These are phyloP conservation scores for Tetracentron sinense DNA, from an alignment of 164 flowering plant species.

Conservation along the genomic window DNA sequence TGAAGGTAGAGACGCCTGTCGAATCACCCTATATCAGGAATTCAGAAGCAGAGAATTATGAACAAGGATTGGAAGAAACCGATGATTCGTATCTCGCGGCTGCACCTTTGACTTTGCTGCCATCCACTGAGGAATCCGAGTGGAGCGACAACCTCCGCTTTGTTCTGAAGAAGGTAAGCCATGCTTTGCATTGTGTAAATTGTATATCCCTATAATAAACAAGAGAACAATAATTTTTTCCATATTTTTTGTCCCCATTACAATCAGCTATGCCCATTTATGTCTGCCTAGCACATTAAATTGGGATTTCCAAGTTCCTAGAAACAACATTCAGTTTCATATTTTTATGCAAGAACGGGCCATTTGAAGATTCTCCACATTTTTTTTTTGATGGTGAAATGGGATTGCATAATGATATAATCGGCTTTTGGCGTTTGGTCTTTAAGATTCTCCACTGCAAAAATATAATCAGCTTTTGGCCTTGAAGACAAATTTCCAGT, in stretches of 20 bases:
- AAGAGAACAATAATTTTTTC: too few relatives aligned
- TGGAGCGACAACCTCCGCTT: constrained; percentile 52
- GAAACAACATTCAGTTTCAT: neutral
- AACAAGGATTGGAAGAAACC: constrained; percentile 18
- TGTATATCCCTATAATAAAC: neutral
- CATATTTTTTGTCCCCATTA: too few relatives aligned
- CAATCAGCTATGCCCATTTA: neutral
- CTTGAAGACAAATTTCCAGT: neutral
- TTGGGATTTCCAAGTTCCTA: neutral
- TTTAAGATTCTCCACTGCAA: neutral
- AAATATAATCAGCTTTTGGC: neutral
- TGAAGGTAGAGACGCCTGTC: constrained; percentile 24
- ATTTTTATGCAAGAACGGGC: neutral
- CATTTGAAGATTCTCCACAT: too few relatives aligned
- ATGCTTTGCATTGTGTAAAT: neutral
- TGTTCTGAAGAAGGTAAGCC: constrained; percentile 67
- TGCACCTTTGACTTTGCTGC: constrained; percentile 11
- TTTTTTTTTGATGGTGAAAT: too few relatives aligned
- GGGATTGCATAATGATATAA: too few relatives aligned
- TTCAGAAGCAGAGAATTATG: constrained; percentile 14
- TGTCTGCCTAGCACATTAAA: neutral
- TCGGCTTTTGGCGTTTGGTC: too few relatives aligned
- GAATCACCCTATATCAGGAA: constrained; percentile 44
- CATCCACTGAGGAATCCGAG: constrained; percentile 29
- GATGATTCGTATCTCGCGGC: constrained; percentile 8